Percentiles rank a stretch among this genome's conserved stretches.
Conservation (phyloP, 495 filamentous ascomycete species). For the Terfezia claveryi region DNA sequence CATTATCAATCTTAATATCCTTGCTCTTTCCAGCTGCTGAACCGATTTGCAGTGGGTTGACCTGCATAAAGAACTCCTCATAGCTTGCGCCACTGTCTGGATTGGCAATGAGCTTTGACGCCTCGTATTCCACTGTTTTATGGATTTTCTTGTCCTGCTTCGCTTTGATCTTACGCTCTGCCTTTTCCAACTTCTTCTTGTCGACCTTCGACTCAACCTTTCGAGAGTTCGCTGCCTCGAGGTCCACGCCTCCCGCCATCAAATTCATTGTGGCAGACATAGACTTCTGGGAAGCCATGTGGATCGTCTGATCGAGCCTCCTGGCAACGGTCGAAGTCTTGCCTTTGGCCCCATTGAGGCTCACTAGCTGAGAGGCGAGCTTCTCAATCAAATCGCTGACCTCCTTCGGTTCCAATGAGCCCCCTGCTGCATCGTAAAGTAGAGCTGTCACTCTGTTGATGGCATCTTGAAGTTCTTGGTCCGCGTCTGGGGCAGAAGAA, state of each 20-base stretch:
- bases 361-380: slow-evolving; percentile 63
- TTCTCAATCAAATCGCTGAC: slow-evolving; percentile 73
- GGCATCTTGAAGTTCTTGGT: slow-evolving; percentile 53
- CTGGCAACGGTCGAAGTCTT: slow-evolving; percentile 54
- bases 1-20: slow-evolving; percentile 92
- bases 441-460: slow-evolving; percentile 63
- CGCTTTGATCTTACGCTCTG: slow-evolving; percentile 88
- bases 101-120: slow-evolving; percentile 69
- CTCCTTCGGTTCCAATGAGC: slow-evolving; percentile 53
- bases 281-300: slow-evolving; percentile 80
- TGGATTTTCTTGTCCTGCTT: slow-evolving; percentile 97
- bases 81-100: slow-evolving; percentile 75
- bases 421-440: slow-evolving; percentile 38
- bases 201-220: slow-evolving; percentile 97
- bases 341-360: slow-evolving; percentile 45
- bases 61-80: slow-evolving; percentile 98
- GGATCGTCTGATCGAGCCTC: slow-evolving; percentile 82
- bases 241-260: slow-evolving; percentile 60
- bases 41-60: slow-evolving; percentile 86
- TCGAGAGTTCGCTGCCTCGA: slow-evolving; percentile 73
- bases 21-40: slow-evolving; percentile 63
- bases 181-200: slow-evolving; percentile 97
- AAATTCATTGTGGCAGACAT: slow-evolving; percentile 88
- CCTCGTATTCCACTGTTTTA: slow-evolving; percentile 95
- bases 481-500: slow-evolving; percentile 53